These are phyloP conservation scores for Puccinia horiana DNA, from an alignment of 1,284 basidiomycete species.

Conservation along the genomic window DNA sequence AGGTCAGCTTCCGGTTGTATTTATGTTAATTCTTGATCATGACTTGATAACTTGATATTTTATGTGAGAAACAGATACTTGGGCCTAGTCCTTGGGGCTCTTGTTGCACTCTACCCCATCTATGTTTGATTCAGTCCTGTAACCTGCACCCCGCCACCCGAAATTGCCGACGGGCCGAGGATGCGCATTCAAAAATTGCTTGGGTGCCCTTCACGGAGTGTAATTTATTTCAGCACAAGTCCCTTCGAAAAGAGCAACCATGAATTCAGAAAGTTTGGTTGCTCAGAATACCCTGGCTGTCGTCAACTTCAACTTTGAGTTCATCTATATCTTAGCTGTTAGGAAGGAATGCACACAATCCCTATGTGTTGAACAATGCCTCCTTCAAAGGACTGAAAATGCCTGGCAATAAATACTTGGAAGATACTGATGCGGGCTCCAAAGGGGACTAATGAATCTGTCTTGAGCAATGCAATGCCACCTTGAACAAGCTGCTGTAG, in stretches of 20 bases:
- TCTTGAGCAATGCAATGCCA: constrained; percentile 59
- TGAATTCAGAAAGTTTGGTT: constrained; percentile 55
- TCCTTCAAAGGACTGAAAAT: not conserved
- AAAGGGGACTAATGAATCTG: constrained; percentile 57
- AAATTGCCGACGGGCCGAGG: not conserved
- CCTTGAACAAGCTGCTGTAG: constrained; percentile 52
- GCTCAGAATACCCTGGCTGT: constrained; percentile 58
- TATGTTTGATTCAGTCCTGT: not conserved
- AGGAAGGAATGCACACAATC: too few relatives aligned
- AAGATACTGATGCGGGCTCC: constrained; percentile 46
- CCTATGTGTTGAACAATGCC: constrained; percentile 54
- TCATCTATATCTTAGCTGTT: too few relatives aligned
- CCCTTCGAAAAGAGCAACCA: constrained; percentile 51
- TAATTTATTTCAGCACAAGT: constrained; percentile 55
- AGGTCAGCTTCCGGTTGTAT: too few relatives aligned
- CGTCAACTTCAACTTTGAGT: too few relatives aligned
- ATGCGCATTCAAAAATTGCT: constrained; percentile 56
- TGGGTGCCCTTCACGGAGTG: constrained; percentile 58
- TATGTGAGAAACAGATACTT: not conserved
- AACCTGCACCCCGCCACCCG: not conserved
- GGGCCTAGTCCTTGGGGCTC: not conserved
- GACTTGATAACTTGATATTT: not conserved
- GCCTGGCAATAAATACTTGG: not conserved
- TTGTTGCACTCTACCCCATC: not conserved
- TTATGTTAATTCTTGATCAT: too few relatives aligned